phyloP scores from a whole-genome alignment of 495 filamentous ascomycete genomes.

The Penicillium silybi region DNA sequence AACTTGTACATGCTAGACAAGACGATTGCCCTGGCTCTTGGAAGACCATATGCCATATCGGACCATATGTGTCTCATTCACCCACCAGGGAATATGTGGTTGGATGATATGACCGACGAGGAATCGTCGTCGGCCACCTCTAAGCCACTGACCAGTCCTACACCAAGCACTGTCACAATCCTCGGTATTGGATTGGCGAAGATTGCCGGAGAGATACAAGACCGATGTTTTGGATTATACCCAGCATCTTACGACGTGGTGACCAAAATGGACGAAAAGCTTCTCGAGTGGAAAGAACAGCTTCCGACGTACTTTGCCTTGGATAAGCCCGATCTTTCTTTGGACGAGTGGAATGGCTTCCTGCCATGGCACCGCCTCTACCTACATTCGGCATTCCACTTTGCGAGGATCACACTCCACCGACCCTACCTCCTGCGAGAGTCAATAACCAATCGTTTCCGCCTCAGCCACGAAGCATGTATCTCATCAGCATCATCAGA shows the following conservation, averaged over 20 bases:
- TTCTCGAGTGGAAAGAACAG: constrained; percentile 10
- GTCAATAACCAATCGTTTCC: constrained; percentile 13
- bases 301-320: constrained; percentile 10
- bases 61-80: constrained; percentile 17
- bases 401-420: constrained; percentile 15
- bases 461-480: constrained; percentile 15
- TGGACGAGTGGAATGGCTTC: constrained; percentile 5
- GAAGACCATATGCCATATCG: constrained; percentile 15
- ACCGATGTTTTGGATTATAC: constrained; percentile 15
- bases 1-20: constrained; percentile 16
- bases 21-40: constrained; percentile 14
- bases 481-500: constrained; percentile 14
- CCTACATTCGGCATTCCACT: constrained; percentile 15
- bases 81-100: constrained; percentile 12
- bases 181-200: constrained; percentile 9
- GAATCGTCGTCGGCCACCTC: neutral
- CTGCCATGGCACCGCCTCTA: constrained; percentile 17
- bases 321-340: constrained; percentile 1
- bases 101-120: constrained; percentile 13
- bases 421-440: constrained; percentile 15
- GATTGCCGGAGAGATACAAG: constrained; percentile 17
- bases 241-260: constrained; percentile 15
- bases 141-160: constrained; percentile 3
- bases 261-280: constrained; percentile 13
- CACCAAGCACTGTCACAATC: constrained; percentile 6